phyloP scores from a whole-genome alignment of 176 grass and related monocot species.

The Raddia guianensis region DNA sequence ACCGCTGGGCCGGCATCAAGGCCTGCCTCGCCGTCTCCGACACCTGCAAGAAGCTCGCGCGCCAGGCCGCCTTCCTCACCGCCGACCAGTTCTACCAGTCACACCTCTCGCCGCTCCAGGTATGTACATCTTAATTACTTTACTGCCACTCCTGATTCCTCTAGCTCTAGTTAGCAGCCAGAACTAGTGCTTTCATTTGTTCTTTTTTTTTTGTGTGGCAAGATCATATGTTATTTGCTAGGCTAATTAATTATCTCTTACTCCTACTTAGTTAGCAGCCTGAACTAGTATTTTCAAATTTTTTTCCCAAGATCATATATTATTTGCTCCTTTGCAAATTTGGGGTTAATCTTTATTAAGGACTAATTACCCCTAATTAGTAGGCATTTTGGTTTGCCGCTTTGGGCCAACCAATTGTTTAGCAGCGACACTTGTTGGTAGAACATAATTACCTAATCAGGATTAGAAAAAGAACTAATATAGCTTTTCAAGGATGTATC shows the following conservation, averaged over 20 bases:
- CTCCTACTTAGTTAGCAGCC: too few relatives aligned
- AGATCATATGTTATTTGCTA: not conserved
- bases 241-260: too few relatives aligned
- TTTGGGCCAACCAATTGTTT: not conserved
- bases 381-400: not conserved
- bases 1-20: slow-evolving; percentile 60
- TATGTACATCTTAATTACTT: not conserved
- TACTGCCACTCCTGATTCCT: not conserved
- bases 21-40: slow-evolving; percentile 69
- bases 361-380: too few relatives aligned
- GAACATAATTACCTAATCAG: not conserved
- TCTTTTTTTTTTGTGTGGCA: not conserved
- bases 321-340: not conserved
- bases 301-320: too few relatives aligned
- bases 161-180: not conserved
- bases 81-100: slow-evolving; percentile 70
- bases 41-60: slow-evolving; percentile 69
- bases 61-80: slow-evolving; percentile 40
- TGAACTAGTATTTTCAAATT: too few relatives aligned
- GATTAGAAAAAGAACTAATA: not conserved
- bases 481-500: slow-evolving; percentile 16
- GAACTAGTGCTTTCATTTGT: not conserved
- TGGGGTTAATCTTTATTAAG: not conserved
- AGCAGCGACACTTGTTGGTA: slow-evolving; percentile 8
- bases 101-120: slow-evolving; percentile 78